These are phyloP conservation scores for Carex scoparia DNA, from an alignment of 176 grass and related monocot species.

Conservation along the genomic window DNA sequence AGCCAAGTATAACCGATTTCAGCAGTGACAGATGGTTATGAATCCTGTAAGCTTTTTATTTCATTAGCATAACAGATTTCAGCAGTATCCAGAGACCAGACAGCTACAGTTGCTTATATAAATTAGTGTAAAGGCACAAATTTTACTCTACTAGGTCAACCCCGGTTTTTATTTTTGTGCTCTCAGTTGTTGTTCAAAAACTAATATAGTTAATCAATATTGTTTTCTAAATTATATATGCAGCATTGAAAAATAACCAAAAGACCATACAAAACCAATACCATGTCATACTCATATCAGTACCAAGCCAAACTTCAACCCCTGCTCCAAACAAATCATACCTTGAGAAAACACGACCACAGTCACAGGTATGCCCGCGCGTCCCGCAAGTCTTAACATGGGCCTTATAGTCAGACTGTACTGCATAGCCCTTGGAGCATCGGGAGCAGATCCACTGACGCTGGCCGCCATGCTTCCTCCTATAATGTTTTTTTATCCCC, in stretches of 20 bases:
- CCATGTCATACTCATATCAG: not conserved
- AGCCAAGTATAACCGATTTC: not conserved
- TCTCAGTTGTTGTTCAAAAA: no score
- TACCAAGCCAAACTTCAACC: not conserved
- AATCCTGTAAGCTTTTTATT: not conserved
- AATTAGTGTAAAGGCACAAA: no score
- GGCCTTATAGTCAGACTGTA: conserved; percentile 88
- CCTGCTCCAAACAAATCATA: conserved; percentile 17
- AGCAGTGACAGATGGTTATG: no score
- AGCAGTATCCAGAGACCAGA: not conserved
- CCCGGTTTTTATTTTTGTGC: no score
- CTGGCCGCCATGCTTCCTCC: conserved; percentile 80
- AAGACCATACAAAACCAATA: not conserved
- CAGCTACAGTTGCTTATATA: no score
- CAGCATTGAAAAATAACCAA: not conserved
- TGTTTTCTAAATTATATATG: not conserved
- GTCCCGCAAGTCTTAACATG: conserved; percentile 93
- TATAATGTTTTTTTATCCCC: conserved; percentile 91
- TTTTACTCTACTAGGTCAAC: no score
- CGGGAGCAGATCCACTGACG: conserved; percentile 76
- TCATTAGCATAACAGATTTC: not conserved
- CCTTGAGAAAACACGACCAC: conserved; percentile 96
- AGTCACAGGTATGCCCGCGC: conserved; percentile 83
- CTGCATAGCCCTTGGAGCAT: conserved; percentile 91
- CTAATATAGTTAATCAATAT: no score